Evolutionary conservation across 192 early-diverging fungal species (phyloP), one percentile per base, ranked within the genome.

Genomic region (Entophlyctis helioformis): DNA sequence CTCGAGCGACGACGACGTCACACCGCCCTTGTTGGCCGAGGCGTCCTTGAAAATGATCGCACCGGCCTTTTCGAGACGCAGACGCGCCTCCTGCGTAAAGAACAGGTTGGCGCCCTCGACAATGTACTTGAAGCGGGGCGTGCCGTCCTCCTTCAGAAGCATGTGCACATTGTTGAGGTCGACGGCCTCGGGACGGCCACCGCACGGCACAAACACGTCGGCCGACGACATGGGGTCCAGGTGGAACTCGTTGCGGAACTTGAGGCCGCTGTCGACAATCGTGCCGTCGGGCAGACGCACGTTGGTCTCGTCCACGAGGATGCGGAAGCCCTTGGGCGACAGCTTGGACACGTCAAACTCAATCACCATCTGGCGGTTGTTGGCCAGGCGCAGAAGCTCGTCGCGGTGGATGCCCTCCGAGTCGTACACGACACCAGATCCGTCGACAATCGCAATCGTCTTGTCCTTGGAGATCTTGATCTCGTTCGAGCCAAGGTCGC

Each of bases 51-150:
- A 96, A 45, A 96, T 76, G 36, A 93, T 76, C 39, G 82, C 84
- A 42, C 94, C 94, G 39, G 85, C 83, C 69, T 91, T 87, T 59
- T 98, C 94, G 12, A 98, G 76, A 19, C 86, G 81, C 36, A 98
- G 78, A 68, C 94, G 91, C 7, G 94, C 91, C 62, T 96, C 91
- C 52, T 51, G 94, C 16, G 94, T 98, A 45, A 98, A 89, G 82
- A 98, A 98, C 52, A 98, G 65, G 75, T 98, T 98, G 63, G 94
- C 94, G 52, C 94, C 94, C 69, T 98, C 94, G 31, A 96, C 91
- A 60, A 98, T 83, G 75, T 92, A 98, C 80, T 98, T 96, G 87
- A 91, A 96, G 41, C 86, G 78, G 34, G 92, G 79, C 44, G 74
- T 69, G 42, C 88, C 86, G 46, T 91, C 82, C 22, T 62, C 64